Base-by-base conservation (phyloP, 2,329 filamentous ascomycete species). In the Chrysosporium queenslandicum region DNA sequence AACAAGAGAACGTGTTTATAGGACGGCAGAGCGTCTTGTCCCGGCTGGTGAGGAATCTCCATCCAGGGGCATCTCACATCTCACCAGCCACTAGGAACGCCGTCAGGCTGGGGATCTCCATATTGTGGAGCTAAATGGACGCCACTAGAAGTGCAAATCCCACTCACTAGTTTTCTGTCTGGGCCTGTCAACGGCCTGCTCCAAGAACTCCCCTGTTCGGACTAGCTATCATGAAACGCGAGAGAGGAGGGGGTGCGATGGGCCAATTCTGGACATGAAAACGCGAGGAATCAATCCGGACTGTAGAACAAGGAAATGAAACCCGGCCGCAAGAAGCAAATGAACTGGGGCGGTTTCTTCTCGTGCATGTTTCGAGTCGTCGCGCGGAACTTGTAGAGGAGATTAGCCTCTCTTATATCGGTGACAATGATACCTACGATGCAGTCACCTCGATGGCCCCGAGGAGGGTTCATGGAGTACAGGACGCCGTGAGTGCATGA, bases 201-300 rank as follows among this genome's bases (percentile, higher is more conserved):
- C 8, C 14, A 16, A 20, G 14, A 29, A 20, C 27, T n/a, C 43
- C 42, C 27, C 27, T 46, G 29, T 25, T 9, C 18, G 30, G n/a
- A 14, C 43, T 36, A 46, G 27, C 18, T n/a, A 16, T 45, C 32
- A 47, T 47, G 45, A 47, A 47, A 47, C 45, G 27, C 27, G 9
- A 32, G 25, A 11, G 41, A 45, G 12, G 41, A 14, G 29, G 25
- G 41, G 23, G 29, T 6, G 4, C n/a, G 23, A 29, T n/a, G n/a
- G n/a, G n/a, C 27, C 23, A 20, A 46, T 8, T 20, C 25, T 18
- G 16, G 42, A 32, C 42, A 4, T 16, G 16, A 39, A 47, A 37
- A 8, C 2, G 45, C 8, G 2, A 20, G 25, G 7, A 47, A 37
- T 36, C 45, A n/a, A n/a, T n/a, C 32, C 16, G 12, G 45, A 12